phyloP scores from a whole-genome alignment of 257 asterid species.

The Anisodus acutangulus region DNA sequence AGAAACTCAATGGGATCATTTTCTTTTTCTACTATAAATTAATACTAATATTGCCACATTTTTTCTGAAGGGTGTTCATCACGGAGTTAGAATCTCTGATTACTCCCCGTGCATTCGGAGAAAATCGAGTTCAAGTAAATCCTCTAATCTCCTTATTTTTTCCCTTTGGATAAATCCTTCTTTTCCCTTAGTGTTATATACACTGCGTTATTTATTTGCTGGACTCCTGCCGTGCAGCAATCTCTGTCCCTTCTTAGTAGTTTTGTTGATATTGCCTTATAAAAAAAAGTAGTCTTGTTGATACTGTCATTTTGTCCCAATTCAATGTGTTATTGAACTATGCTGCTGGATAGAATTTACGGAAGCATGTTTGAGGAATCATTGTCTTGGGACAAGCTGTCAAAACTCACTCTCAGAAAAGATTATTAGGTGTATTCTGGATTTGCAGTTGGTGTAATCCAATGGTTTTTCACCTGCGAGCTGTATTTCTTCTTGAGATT shows the following conservation, averaged over 20 bases:
- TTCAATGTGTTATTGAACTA: constrained; percentile 41
- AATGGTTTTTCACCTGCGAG: constrained; percentile 10
- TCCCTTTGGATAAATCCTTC: constrained; percentile 22
- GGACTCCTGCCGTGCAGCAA: constrained; percentile 16
- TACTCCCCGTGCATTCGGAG: constrained; percentile 57
- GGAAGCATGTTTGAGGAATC: constrained; percentile 37
- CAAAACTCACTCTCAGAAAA: constrained; percentile 33
- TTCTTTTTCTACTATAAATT: constrained; percentile 15
- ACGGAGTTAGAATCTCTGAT: constrained; percentile 57
- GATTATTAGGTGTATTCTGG: constrained; percentile 39
- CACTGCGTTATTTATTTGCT: constrained; percentile 12
- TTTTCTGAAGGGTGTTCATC: constrained; percentile 71
- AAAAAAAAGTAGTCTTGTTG: constrained; percentile 29
- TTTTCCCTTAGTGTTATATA: constrained; percentile 32
- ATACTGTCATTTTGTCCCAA: constrained; percentile 36
- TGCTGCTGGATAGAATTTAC: constrained; percentile 37
- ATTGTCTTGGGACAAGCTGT: constrained; percentile 35
- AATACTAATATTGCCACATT: not conserved
- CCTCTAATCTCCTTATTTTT: not conserved
- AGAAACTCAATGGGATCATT: constrained; percentile 5
- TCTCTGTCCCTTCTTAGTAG: constrained; percentile 32
- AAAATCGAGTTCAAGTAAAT: constrained; percentile 60
- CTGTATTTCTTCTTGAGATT: constrained; percentile 24
- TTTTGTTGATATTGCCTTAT: constrained; percentile 30
- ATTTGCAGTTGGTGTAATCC: constrained; percentile 29